Conservation (phyloP, 768 basidiomycete species). For the Collybiopsis luxurians region DNA sequence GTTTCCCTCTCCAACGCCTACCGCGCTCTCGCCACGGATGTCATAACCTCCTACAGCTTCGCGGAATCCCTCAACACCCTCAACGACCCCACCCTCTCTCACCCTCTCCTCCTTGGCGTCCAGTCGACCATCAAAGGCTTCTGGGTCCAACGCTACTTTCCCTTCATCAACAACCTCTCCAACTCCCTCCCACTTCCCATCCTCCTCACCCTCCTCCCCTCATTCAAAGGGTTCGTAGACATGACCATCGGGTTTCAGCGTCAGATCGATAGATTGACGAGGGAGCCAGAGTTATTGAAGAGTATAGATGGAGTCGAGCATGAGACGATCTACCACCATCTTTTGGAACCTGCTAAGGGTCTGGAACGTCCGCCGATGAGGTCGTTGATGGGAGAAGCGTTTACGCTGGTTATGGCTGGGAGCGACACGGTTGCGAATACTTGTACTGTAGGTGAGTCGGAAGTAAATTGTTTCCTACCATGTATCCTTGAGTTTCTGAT, state of each 20-base stretch:
- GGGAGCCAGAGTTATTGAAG: not conserved
- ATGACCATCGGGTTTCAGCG: not conserved
- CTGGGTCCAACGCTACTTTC: slow-evolving; percentile 4
- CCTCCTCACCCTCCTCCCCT: not conserved
- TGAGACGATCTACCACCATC: slow-evolving; percentile 8
- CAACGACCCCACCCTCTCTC: slow-evolving; percentile 9
- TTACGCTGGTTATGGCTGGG: not conserved
- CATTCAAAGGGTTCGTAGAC: not conserved
- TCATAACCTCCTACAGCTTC: slow-evolving; percentile 17
- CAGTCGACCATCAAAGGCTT: not conserved
- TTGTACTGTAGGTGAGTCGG: slow-evolving; percentile 11
- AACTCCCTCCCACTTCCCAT: not conserved
- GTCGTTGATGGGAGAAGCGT: slow-evolving; percentile 2
- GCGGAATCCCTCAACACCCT: slow-evolving; percentile 12
- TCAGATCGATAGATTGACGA: not conserved
- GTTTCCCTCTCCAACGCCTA: slow-evolving; percentile 13
- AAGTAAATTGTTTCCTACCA: too few relatives aligned
- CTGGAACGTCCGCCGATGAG: not conserved
- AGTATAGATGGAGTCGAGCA: slow-evolving; percentile 4
- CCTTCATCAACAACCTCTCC: not conserved
- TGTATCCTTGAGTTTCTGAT: too few relatives aligned
- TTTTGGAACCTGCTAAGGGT: slow-evolving; percentile 1
- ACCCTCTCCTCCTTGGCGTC: slow-evolving; percentile 6
- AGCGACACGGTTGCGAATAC: slow-evolving; percentile 29
- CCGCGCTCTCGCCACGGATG: slow-evolving; percentile 14